Conservation (phyloP, 345 rosid genomes). For the Brassica incana region DNA sequence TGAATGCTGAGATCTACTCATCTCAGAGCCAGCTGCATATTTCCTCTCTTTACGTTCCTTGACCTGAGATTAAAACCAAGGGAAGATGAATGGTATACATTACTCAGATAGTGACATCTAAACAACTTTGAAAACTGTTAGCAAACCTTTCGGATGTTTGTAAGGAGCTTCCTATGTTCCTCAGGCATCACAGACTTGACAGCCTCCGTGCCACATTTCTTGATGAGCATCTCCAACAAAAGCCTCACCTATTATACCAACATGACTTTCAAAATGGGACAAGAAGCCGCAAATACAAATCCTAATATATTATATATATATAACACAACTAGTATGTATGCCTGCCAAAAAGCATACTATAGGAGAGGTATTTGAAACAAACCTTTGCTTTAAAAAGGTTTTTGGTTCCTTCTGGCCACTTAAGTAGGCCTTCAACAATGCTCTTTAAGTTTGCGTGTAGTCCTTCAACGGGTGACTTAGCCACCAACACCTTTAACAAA, state of each 20-base stretch:
- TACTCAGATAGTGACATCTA: slow-evolving; percentile 10
- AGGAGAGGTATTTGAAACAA: slow-evolving; percentile 8
- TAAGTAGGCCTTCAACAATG: slow-evolving; percentile 82
- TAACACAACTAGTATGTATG: too few relatives aligned
- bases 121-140: slow-evolving; percentile 3
- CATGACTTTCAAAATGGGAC: slow-evolving; percentile 18
- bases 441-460: slow-evolving; percentile 69
- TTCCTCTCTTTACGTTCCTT: slow-evolving; percentile 79
- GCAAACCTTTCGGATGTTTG: slow-evolving; percentile 89
- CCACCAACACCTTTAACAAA: slow-evolving; percentile 82
- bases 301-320: not conserved
- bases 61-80: slow-evolving; percentile 49
- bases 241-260: slow-evolving; percentile 65
- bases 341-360: too few relatives aligned
- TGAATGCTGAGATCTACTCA: slow-evolving; percentile 65
- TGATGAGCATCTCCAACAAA: slow-evolving; percentile 90
- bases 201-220: slow-evolving; percentile 90
- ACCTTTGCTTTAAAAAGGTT: slow-evolving; percentile 94
- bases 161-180: slow-evolving; percentile 91
- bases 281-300: slow-evolving; percentile 12
- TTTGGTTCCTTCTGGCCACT: slow-evolving; percentile 82
- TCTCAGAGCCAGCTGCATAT: slow-evolving; percentile 57
- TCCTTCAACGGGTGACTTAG: slow-evolving; percentile 83
- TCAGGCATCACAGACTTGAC: slow-evolving; percentile 97
- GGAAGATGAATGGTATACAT: slow-evolving; percentile 20